phyloP scores from a whole-genome alignment of 306 rosid genomes.

The Glycyrrhiza uralensis region DNA sequence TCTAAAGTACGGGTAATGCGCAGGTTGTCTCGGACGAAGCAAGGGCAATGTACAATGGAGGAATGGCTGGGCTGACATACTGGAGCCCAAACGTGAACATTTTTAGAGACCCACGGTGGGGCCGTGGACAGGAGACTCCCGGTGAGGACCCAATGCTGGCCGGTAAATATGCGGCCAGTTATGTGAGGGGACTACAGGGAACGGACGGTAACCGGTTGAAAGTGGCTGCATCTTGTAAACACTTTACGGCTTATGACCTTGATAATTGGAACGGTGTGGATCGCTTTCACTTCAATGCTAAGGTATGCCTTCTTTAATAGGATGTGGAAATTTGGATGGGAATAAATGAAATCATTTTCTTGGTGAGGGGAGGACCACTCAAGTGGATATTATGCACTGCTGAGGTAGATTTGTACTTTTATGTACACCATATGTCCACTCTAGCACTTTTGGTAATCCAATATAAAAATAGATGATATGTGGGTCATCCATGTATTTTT shows the following conservation, averaged over 20 bases:
- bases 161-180: conserved; percentile 68
- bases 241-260: conserved; percentile 75
- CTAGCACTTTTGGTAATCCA: neutral
- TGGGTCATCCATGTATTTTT: neutral
- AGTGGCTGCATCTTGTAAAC: conserved; percentile 88
- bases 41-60: conserved; percentile 87
- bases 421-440: neutral
- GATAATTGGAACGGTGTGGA: conserved; percentile 88
- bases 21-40: conserved; percentile 87
- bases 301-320: conserved; percentile 35
- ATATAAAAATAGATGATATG: neutral
- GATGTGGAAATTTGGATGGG: neutral
- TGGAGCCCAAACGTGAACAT: conserved; percentile 92
- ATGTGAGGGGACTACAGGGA: conserved; percentile 74
- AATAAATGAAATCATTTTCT: neutral
- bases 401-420: neutral
- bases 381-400: neutral
- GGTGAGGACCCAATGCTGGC: conserved; percentile 78
- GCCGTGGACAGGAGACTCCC: conserved; percentile 91
- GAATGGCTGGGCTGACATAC: conserved; percentile 65
- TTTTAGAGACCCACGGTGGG: conserved; percentile 85
- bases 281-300: conserved; percentile 78
- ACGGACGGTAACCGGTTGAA: conserved; percentile 52
- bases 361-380: neutral
- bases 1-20: neutral